Evolutionary conservation across 176 grass and related monocot genomes (phyloP), one percentile per base, ranked within the genome.

Genomic region (Carex pumila): DNA sequence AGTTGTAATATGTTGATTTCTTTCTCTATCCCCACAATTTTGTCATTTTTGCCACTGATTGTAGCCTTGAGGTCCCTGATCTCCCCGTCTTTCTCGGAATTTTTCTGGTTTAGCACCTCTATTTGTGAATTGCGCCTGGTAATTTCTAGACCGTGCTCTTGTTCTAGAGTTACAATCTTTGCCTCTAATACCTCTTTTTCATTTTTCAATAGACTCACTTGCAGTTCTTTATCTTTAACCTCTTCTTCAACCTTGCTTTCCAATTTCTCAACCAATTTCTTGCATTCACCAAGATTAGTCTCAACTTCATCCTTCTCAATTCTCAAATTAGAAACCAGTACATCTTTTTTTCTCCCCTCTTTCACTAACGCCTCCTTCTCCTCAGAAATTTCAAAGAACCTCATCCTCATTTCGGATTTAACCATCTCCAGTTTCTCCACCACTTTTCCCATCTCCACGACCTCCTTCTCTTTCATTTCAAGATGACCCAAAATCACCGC

Each of bases 1-100:
- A 89, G 69, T 61, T 89, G 88, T 82, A 95, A 86, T 19, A 79
- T n/a, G 62, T 89, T 50, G n/a, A 95, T 3, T 75, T 99, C 71
- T 14, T 47, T 78, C 1, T 61, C 85, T 86, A 93, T 39, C 63
- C 68, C 83, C 65, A 34, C 34, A 5, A 86, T 89, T 21, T 81
- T 37, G 1, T 15, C 19, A 8, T 14, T 43, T 32, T 81, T 89
- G 36, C 54, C 85, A 12, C 43, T 61, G 14, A 85, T 56, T 64
- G 82, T 80, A 0, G n/a, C 21, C 59, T 88, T 89, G 36, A 91
- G 57, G 2, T 25, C 18, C 14, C 1, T 79, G 56, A 93, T 70
- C 45, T 95, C 84, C 7, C 3, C 12, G 7, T 79, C 84, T 41
- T 41, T 85, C 18, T 84, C 32, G 7, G 1, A 43, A 6, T 69